These are phyloP conservation scores for Pseudogymnoascus sp. DNA, from an alignment of 2,329 filamentous ascomycete species.

Conservation along the genomic window DNA sequence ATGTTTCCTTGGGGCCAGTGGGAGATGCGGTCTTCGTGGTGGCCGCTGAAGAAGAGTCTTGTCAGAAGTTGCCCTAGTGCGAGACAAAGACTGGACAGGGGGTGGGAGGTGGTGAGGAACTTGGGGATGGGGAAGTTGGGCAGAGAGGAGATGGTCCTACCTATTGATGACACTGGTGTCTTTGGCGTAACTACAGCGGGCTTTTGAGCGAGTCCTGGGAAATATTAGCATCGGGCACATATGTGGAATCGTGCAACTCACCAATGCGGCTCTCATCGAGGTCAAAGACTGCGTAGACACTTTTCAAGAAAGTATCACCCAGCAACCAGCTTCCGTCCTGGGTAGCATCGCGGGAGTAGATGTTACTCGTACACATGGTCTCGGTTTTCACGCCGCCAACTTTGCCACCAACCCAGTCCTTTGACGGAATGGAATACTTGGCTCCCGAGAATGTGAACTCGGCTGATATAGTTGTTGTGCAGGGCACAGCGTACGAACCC, in stretches of 20 bases:
- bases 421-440: conserved; percentile 55
- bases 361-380: conserved; percentile 57
- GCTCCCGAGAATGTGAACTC: conserved; percentile 60
- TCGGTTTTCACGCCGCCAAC: conserved; percentile 20
- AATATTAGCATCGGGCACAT: conserved; percentile 10
- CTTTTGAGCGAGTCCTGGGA: conserved; percentile 18
- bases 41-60: neutral
- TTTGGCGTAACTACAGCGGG: conserved; percentile 11
- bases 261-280: conserved; percentile 58
- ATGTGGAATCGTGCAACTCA: conserved; percentile 26
- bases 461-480: conserved; percentile 52
- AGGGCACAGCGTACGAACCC: conserved; percentile 64
- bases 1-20: neutral
- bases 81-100: neutral
- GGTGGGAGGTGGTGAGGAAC: neutral
- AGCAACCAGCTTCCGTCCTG: conserved; percentile 60
- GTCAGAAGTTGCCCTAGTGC: conserved; percentile 1
- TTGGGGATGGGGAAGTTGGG: neutral
- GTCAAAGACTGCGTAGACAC: conserved; percentile 82
- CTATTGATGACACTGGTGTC: conserved; percentile 12
- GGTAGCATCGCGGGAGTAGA: conserved; percentile 64
- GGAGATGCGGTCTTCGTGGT: neutral
- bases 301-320: conserved; percentile 80
- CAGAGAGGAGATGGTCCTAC: neutral
- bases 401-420: conserved; percentile 57